A percentile compares a stretch with the other conserved stretches of the same genome.
Conservation (phyloP, 441 rosid species). For the Corymbia citriodora region DNA sequence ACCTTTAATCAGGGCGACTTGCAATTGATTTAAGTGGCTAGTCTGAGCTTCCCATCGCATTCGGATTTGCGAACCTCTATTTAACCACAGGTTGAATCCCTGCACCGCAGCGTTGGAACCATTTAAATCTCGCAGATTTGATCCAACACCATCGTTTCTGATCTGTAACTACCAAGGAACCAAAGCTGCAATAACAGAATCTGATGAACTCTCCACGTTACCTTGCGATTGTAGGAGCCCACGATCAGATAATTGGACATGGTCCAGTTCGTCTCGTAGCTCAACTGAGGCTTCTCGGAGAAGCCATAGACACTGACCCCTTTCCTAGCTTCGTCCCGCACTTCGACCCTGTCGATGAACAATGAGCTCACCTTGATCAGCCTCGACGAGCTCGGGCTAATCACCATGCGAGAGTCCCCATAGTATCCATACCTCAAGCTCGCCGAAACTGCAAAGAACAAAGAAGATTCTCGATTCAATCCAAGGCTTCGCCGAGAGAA, state of each 20-base stretch:
- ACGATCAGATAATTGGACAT: constrained; percentile 29
- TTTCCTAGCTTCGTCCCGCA: constrained; percentile 23
- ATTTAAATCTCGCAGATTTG: background rate
- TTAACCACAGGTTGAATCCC: constrained; percentile 63
- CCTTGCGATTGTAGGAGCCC: constrained; percentile 41
- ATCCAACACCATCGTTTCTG: background rate
- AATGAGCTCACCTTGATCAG: constrained; percentile 41
- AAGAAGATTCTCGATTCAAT: background rate
- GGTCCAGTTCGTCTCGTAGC: constrained; percentile 40
- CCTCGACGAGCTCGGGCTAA: constrained; percentile 55
- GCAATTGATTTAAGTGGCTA: constrained; percentile 30
- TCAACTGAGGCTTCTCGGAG: constrained; percentile 38
- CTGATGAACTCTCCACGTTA: background rate
- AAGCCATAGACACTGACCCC: constrained; percentile 44
- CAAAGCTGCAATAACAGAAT: background rate
- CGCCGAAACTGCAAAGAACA: constrained; percentile 37
- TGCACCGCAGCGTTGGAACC: constrained; percentile 11
- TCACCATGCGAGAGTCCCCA: constrained; percentile 37
- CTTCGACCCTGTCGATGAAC: constrained; percentile 39
- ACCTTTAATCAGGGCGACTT: constrained; percentile 46
- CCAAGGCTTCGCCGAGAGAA: background rate
- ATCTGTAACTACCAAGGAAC: background rate
- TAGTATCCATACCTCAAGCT: constrained; percentile 38
- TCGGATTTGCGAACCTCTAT: constrained; percentile 43
- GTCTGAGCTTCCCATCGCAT: constrained; percentile 43